Percentiles rank a stretch among this genome's conserved stretches.
Evolutionary conservation across 1,284 basidiomycete species (phyloP).

Genomic region (Anthracocystis panici-leucophaei): DNA sequence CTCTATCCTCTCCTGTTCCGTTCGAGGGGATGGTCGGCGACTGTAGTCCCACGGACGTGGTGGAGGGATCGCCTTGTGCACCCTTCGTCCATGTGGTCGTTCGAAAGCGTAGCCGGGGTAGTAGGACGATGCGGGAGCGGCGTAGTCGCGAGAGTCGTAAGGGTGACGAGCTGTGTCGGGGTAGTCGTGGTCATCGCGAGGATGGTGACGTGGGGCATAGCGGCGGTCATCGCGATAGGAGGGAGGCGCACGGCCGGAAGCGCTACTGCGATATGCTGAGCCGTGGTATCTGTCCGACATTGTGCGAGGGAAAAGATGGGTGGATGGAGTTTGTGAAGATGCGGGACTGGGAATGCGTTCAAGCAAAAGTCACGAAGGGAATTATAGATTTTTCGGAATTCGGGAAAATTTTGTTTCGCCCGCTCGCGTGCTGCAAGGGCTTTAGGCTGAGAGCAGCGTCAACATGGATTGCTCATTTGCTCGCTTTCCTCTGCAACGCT

Average conservation of each 20-base stretch:
- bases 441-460: too few relatives aligned
- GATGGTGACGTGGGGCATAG: constrained; percentile 14
- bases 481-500: too few relatives aligned
- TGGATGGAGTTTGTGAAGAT: background rate
- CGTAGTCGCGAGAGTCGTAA: constrained; percentile 24
- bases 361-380: background rate
- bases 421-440: too few relatives aligned
- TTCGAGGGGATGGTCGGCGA: constrained; percentile 36
- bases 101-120: constrained; percentile 18
- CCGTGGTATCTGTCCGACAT: constrained; percentile 43
- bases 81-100: constrained; percentile 16
- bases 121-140: constrained; percentile 15
- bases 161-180: constrained; percentile 4
- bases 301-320: background rate
- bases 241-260: background rate
- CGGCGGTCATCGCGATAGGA: constrained; percentile 29
- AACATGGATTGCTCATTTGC: too few relatives aligned
- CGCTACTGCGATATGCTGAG: constrained; percentile 25
- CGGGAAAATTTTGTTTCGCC: background rate
- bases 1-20: constrained; percentile 30
- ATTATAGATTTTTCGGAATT: background rate
- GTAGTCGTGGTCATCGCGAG: constrained; percentile 24
- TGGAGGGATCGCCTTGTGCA: constrained; percentile 39
- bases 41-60: constrained; percentile 46
- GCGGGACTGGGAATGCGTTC: background rate